Evolutionary conservation across 345 rosid species (phyloP).

Genomic region (Draba incana): DNA sequence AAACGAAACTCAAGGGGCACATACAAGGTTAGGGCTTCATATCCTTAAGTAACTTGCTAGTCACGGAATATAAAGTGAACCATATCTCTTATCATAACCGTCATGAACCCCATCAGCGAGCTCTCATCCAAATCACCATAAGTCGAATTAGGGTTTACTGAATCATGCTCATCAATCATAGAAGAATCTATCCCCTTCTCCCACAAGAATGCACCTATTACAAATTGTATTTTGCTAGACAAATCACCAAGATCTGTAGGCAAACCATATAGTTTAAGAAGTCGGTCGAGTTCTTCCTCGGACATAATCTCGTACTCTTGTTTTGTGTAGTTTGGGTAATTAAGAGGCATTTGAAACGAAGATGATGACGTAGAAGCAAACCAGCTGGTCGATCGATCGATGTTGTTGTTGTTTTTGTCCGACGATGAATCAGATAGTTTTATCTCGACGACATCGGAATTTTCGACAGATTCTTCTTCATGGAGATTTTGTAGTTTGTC

Average conservation of each 20-base stretch:
- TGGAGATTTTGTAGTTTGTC: constrained; percentile 2
- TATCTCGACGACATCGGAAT: neutral
- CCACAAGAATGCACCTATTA: constrained; percentile 68
- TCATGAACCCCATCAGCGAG: neutral
- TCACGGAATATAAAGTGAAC: constrained; percentile 5
- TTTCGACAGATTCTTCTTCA: constrained; percentile 9
- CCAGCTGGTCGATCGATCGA: neutral
- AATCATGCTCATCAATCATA: neutral
- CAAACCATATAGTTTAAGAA: constrained; percentile 59
- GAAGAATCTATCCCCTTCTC: constrained; percentile 1
- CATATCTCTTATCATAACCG: constrained; percentile 6
- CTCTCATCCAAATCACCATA: neutral
- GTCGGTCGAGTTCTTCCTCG: constrained; percentile 59
- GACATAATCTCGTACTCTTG: constrained; percentile 62
- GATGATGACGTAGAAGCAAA: constrained; percentile 6
- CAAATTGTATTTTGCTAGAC: constrained; percentile 51
- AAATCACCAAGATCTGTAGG: constrained; percentile 41
- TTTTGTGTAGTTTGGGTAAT: constrained; percentile 59
- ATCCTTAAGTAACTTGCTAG: neutral
- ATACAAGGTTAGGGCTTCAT: neutral
- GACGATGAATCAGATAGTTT: neutral
- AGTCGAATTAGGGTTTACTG: neutral
- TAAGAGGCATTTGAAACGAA: constrained; percentile 65
- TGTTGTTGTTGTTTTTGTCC: neutral
- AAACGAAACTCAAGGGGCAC: constrained; percentile 3